A percentile compares a stretch with the other conserved stretches of the same genome.
Evolutionary conservation across 257 asterid genomes (phyloP).

Genomic region (Solanum stenotomum): DNA sequence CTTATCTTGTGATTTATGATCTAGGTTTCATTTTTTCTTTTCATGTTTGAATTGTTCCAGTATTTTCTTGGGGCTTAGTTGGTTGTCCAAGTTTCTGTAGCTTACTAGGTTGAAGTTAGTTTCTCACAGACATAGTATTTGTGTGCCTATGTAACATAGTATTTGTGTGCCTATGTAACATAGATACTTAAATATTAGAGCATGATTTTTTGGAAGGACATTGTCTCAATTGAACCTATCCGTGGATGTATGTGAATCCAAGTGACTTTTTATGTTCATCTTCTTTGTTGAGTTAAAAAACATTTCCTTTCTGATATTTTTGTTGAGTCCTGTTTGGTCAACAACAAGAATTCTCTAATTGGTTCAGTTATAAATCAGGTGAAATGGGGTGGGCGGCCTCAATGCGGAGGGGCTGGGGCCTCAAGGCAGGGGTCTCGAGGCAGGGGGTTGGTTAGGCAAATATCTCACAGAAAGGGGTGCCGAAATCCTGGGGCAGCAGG

Average conservation of each 20-base stretch:
- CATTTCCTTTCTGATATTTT: neutral
- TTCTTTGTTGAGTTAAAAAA: neutral
- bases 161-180: neutral
- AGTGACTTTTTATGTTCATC: neutral
- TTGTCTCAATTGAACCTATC: neutral
- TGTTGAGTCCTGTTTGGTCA: neutral
- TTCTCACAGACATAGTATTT: neutral
- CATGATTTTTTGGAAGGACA: neutral
- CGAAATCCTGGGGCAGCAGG: too few relatives aligned
- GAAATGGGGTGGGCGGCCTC: too few relatives aligned
- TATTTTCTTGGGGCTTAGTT: neutral
- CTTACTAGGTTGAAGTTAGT: neutral
- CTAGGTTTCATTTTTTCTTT: neutral
- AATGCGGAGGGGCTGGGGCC: too few relatives aligned
- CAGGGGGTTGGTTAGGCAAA: too few relatives aligned
- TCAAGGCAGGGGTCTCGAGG: too few relatives aligned
- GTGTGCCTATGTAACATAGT: too few relatives aligned
- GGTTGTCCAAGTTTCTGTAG: neutral
- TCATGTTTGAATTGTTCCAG: neutral
- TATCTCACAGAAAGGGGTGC: too few relatives aligned
- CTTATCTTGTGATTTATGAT: neutral
- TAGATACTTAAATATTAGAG: neutral
- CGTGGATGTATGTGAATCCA: neutral
- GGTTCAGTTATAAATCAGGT: too few relatives aligned
- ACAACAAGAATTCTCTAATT: too few relatives aligned